Evolutionary conservation across 164 flowering plant genomes (phyloP).

Genomic region (Protea cynaroides): DNA sequence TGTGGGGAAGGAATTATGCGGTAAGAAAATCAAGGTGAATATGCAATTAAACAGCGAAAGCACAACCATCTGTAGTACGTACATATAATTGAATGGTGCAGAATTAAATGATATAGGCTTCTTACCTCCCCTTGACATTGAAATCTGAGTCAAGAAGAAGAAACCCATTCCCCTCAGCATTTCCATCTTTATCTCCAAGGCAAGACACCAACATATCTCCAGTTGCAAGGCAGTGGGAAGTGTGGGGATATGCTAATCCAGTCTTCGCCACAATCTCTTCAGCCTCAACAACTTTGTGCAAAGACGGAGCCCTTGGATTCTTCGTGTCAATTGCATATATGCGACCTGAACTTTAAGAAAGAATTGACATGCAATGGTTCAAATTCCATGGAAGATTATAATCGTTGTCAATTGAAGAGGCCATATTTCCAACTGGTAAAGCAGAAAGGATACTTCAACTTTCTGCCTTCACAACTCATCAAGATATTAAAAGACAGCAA

Average conservation of each 20-base stretch:
- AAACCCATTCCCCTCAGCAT: conserved; percentile 87
- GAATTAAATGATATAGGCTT: neutral
- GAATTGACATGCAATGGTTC: too few relatives aligned
- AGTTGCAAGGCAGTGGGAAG: conserved; percentile 96
- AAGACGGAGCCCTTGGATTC: conserved; percentile 70
- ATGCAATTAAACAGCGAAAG: too few relatives aligned
- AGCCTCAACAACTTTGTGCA: conserved; percentile 85
- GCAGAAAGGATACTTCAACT: neutral
- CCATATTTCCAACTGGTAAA: neutral
- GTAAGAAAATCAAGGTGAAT: too few relatives aligned
- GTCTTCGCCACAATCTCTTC: conserved; percentile 66
- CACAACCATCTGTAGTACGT: too few relatives aligned
- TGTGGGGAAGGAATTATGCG: neutral
- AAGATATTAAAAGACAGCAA: too few relatives aligned
- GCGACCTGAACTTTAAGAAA: conserved; percentile 72
- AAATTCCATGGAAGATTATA: too few relatives aligned
- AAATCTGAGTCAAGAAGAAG: conserved; percentile 94
- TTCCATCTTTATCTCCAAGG: conserved; percentile 91
- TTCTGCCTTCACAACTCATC: neutral
- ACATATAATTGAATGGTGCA: neutral
- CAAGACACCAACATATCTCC: conserved; percentile 93
- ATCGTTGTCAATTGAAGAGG: neutral
- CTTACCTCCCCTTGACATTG: conserved; percentile 93
- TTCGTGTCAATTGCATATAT: conserved; percentile 80
- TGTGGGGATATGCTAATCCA: conserved; percentile 93